Percentiles rank a stretch among this genome's conserved stretches.
phyloP scores from a whole-genome alignment of 176 grass and related monocot genomes.

The Chloris gayana region DNA sequence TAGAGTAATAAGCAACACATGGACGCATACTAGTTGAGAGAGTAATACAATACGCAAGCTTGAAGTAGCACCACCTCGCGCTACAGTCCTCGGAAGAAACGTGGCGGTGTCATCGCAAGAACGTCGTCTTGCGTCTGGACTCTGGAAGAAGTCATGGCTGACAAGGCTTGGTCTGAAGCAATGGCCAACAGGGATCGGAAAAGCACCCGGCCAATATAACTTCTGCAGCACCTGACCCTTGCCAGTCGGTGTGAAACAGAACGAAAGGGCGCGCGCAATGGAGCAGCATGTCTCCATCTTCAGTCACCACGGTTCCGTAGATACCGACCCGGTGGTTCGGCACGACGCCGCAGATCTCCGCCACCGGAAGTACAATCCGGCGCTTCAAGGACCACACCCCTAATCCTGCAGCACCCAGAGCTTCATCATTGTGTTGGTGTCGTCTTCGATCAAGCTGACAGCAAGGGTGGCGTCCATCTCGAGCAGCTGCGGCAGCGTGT shows the following conservation, averaged over 20 bases:
- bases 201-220: not conserved
- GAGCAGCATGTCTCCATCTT: not conserved
- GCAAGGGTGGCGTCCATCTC: not conserved
- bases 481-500: not conserved
- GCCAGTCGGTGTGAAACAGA: not conserved
- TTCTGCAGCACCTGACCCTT: not conserved
- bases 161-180: not conserved
- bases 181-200: not conserved
- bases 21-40: too few species aligned
- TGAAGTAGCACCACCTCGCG: not conserved
- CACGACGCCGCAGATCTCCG: not conserved
- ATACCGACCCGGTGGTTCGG: too few species aligned
- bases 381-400: too few species aligned
- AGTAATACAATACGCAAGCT: too few species aligned
- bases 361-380: not conserved
- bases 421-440: not conserved
- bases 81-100: not conserved
- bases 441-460: not conserved
- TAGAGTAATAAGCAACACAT: too few species aligned
- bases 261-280: not conserved
- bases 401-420: too few species aligned
- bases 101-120: not conserved
- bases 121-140: not conserved
- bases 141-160: not conserved
- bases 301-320: not conserved